Evolutionary conservation across 805 yeast genomes (phyloP).

Genomic region (Schizosaccharomyces pombe): DNA sequence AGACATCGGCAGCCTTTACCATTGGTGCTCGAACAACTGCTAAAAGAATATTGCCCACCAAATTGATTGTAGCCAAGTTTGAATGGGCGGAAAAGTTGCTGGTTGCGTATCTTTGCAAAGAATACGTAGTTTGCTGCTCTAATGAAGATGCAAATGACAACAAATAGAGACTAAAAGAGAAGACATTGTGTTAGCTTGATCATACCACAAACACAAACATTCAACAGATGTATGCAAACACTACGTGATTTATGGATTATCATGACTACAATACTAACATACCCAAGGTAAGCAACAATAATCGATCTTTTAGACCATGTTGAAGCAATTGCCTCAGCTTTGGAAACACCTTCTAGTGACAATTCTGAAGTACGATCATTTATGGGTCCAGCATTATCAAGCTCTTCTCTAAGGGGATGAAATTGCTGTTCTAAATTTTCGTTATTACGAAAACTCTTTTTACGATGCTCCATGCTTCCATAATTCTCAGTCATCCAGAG

Average conservation of each 20-base stretch:
- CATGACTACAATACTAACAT: background rate
- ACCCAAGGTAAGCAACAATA: background rate
- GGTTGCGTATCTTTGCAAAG: conserved; percentile 35
- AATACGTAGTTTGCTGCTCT: conserved; percentile 32
- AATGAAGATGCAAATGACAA: conserved; percentile 37
- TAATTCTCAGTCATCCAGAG: background rate
- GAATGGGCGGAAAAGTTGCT: conserved; percentile 31
- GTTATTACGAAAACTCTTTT: too few species aligned
- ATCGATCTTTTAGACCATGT: background rate
- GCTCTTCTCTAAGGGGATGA: too few species aligned
- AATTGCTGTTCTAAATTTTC: too few species aligned
- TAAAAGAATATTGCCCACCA: conserved; percentile 33
- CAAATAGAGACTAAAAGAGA: conserved; percentile 22
- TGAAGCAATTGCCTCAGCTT: background rate
- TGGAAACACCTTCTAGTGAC: background rate
- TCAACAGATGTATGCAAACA: too few species aligned
- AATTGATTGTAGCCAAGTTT: conserved; percentile 33
- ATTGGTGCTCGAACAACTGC: conserved; percentile 44
- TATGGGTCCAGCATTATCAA: background rate
- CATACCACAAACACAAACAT: too few species aligned
- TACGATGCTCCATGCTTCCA: background rate
- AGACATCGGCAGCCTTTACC: conserved; percentile 42
- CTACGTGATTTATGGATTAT: too few species aligned
- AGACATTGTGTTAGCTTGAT: too few species aligned
- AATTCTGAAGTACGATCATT: background rate